Conservation (phyloP, 352 stramenopile genomes). For the Globisporangium spinosum region DNA sequence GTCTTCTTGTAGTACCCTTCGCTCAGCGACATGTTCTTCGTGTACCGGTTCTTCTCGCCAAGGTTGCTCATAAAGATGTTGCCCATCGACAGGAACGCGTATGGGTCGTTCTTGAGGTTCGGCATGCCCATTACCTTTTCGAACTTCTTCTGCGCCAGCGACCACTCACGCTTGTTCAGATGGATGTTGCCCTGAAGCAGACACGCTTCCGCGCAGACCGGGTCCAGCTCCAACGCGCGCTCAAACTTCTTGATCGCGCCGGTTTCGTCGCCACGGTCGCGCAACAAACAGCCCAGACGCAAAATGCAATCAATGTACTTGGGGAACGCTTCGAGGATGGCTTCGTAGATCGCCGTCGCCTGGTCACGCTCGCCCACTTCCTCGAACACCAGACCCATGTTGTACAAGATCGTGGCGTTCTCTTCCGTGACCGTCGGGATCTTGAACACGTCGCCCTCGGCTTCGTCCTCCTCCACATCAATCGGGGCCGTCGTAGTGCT, state of each 20-base stretch:
- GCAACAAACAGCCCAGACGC: conserved; percentile 91
- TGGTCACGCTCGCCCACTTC: conserved; percentile 88
- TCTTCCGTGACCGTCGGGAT: conserved; percentile 52
- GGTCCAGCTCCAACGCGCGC: conserved; percentile 89
- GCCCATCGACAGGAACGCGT: conserved; percentile 95
- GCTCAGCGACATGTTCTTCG: conserved; percentile 93
- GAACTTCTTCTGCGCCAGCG: conserved; percentile 92
- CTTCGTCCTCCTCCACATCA: conserved; percentile 24
- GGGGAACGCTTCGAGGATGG: conserved; percentile 91
- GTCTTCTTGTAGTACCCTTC: conserved; percentile 97
- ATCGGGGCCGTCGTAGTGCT: conserved; percentile 18
- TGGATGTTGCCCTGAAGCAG: conserved; percentile 96
- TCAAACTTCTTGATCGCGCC: conserved; percentile 91
- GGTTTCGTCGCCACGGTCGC: conserved; percentile 91
- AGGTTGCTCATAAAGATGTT: conserved; percentile 99
- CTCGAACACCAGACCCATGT: conserved; percentile 94
- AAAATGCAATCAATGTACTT: conserved; percentile 94
- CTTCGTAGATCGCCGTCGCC: conserved; percentile 91
- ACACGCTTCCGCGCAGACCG: conserved; percentile 90
- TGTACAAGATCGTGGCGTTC: conserved; percentile 95
- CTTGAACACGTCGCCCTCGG: conserved; percentile 29
- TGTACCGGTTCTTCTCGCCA: conserved; percentile 93
- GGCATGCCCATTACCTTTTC: conserved; percentile 93
- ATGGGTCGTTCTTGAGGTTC: conserved; percentile 94
- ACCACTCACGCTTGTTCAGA: conserved; percentile 93